Percentiles rank a stretch among this genome's conserved stretches.
phyloP scores from a whole-genome alignment of 768 basidiomycete species.

The Albatrellus ellisii region DNA sequence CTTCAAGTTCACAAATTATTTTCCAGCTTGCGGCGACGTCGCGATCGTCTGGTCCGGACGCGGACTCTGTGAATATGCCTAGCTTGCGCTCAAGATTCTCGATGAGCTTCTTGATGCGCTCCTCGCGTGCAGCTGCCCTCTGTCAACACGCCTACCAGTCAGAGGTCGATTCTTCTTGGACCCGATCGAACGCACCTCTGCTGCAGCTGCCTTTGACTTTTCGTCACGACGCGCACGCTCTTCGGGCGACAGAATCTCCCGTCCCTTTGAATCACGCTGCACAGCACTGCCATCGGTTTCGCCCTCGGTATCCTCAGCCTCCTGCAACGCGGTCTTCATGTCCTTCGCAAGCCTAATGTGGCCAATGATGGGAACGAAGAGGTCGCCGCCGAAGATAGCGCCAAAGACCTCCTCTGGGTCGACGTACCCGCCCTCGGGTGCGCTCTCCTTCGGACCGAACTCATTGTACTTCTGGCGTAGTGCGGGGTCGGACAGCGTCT shows the following conservation, averaged over 20 bases:
- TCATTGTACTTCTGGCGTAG: slow-evolving; percentile 84
- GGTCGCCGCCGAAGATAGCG: slow-evolving; percentile 81
- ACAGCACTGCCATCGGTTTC: slow-evolving; percentile 26
- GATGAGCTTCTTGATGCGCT: slow-evolving; percentile 63
- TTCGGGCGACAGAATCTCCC: slow-evolving; percentile 25
- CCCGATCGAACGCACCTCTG: slow-evolving; percentile 40
- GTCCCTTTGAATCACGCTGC: slow-evolving; percentile 37
- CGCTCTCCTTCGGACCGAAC: slow-evolving; percentile 76
- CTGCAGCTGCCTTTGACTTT: slow-evolving; percentile 46
- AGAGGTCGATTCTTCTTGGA: slow-evolving; percentile 1
- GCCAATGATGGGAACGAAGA: slow-evolving; percentile 80
- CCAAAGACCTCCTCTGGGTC: slow-evolving; percentile 72
- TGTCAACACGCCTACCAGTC: slow-evolving; percentile 19
- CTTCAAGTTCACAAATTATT: slow-evolving; percentile 69
- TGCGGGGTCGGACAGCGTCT: slow-evolving; percentile 66
- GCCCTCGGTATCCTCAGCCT: slow-evolving; percentile 57
- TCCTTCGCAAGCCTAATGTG: slow-evolving; percentile 78
- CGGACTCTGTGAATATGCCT: slow-evolving; percentile 79
- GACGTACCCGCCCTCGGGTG: slow-evolving; percentile 73
- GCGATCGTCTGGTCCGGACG: slow-evolving; percentile 49
- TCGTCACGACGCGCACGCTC: slow-evolving; percentile 44
- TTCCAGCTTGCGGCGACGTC: slow-evolving; percentile 64
- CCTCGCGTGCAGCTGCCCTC: slow-evolving; percentile 72
- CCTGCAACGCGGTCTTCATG: slow-evolving; percentile 88
- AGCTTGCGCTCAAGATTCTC: slow-evolving; percentile 74